phyloP scores from a whole-genome alignment of 306 rosid species.

The Herpetospermum pedunculosum region DNA sequence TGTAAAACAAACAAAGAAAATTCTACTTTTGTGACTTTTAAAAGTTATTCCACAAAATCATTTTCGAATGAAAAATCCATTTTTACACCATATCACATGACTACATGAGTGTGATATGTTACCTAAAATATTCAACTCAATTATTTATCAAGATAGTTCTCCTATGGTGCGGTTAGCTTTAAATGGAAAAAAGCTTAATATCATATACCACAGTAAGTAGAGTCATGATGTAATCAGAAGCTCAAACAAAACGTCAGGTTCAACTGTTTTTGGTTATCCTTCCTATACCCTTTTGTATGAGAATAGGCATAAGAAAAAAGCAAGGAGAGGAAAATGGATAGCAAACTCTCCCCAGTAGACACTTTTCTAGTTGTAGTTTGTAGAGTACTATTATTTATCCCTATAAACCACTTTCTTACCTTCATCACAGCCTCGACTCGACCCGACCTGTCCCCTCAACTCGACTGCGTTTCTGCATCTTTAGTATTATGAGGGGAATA shows the following conservation, averaged over 20 bases:
- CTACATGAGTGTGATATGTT: neutral
- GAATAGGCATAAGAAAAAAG: neutral
- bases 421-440: neutral
- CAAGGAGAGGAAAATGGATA: neutral
- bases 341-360: neutral
- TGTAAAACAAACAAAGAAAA: no score
- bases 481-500: slow-evolving; percentile 27
- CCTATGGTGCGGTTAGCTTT: neutral
- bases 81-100: no score
- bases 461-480: neutral
- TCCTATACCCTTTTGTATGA: neutral
- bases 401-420: neutral
- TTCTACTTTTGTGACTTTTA: no score
- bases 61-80: no score
- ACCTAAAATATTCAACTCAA: neutral
- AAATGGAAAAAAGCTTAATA: neutral
- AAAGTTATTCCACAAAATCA: no score
- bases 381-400: neutral
- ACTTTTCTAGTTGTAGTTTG: neutral
- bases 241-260: neutral
- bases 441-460: neutral
- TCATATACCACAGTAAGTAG: neutral
- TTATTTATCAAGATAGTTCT: neutral
- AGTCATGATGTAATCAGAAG: neutral
- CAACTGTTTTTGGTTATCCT: neutral